A percentile compares a stretch with the other conserved stretches of the same genome.
Conservation (phyloP, 2,329 filamentous ascomycete species). For the Phyllosticta ampelicida region DNA sequence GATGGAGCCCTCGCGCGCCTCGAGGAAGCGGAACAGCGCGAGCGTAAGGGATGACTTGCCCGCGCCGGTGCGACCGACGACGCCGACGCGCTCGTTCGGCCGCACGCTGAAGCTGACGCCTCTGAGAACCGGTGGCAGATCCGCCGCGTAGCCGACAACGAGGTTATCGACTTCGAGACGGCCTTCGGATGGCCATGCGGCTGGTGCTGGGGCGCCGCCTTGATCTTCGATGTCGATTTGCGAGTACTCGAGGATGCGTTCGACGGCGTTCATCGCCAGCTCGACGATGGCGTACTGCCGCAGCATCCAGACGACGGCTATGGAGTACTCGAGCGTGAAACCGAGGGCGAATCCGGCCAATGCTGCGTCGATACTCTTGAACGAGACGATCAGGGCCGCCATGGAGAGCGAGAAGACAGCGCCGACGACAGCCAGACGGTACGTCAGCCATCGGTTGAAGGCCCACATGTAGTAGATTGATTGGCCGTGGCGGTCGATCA, state of each 20-base stretch:
- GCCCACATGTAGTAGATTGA: constrained; percentile 59
- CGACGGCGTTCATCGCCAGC: constrained; percentile 64
- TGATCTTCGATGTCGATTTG: constrained; percentile 47
- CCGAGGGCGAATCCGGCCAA: constrained; percentile 66
- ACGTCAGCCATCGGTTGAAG: constrained; percentile 67
- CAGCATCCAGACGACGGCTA: constrained; percentile 52
- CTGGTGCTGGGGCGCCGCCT: constrained; percentile 47
- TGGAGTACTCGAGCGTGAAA: constrained; percentile 61
- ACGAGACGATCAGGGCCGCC: constrained; percentile 52
- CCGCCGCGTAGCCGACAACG: constrained; percentile 59
- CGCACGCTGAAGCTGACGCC: constrained; percentile 57
- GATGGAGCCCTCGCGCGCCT: constrained; percentile 37
- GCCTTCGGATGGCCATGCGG: constrained; percentile 66
- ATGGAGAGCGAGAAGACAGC: constrained; percentile 57
- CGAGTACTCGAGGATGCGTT: constrained; percentile 64
- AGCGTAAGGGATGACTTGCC: constrained; percentile 68
- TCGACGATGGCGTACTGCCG: constrained; percentile 60
- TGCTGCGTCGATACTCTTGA: constrained; percentile 52
- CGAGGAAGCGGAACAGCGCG: constrained; percentile 67
- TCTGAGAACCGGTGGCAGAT: constrained; percentile 60
- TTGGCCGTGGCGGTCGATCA: constrained; percentile 57
- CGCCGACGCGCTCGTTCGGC: constrained; percentile 51
- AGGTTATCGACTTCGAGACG: constrained; percentile 62
- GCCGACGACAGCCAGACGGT: constrained; percentile 60
- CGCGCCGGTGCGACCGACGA: constrained; percentile 63